Percentiles rank a stretch among this genome's conserved stretches.
Conservation (phyloP, 371 early-diverging fungal genomes). For the Sporodiniella umbellata region DNA sequence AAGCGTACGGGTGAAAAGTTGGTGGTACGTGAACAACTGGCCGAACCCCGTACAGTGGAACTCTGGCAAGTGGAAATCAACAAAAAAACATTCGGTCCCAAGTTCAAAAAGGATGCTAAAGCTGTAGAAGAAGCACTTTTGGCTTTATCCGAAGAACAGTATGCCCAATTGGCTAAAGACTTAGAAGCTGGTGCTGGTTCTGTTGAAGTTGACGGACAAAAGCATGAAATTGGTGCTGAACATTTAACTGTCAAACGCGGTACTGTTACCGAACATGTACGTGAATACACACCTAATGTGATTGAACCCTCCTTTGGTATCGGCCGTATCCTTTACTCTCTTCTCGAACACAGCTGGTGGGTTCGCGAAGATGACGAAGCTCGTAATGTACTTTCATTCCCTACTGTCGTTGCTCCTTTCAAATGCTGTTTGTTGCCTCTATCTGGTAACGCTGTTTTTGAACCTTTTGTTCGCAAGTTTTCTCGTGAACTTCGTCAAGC, state of each 20-base stretch:
- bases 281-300: conserved; percentile 98
- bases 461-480: conserved; percentile 63
- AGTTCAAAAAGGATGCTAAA: conserved; percentile 91
- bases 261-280: conserved; percentile 81
- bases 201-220: conserved; percentile 65
- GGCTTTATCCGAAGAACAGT: conserved; percentile 57
- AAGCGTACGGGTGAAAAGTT: conserved; percentile 91
- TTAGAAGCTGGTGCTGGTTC: conserved; percentile 51
- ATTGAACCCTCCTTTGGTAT: conserved; percentile 99
- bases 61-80: conserved; percentile 83
- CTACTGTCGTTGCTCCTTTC: conserved; percentile 89
- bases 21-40: conserved; percentile 86
- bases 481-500: conserved; percentile 44
- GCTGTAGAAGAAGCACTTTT: conserved; percentile 77
- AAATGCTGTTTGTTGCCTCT: conserved; percentile 94
- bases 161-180: conserved; percentile 57
- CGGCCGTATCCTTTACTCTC: conserved; percentile 97
- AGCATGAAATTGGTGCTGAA: conserved; percentile 67
- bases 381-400: conserved; percentile 90
- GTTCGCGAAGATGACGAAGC: conserved; percentile 89
- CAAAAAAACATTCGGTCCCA: conserved; percentile 92
- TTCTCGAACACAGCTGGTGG: conserved; percentile 97
- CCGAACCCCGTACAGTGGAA: conserved; percentile 80
- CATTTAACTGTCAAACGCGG: conserved; percentile 72
- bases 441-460: conserved; percentile 75